phyloP scores from a whole-genome alignment of 768 basidiomycete species.

The Kwoniella sp. region DNA sequence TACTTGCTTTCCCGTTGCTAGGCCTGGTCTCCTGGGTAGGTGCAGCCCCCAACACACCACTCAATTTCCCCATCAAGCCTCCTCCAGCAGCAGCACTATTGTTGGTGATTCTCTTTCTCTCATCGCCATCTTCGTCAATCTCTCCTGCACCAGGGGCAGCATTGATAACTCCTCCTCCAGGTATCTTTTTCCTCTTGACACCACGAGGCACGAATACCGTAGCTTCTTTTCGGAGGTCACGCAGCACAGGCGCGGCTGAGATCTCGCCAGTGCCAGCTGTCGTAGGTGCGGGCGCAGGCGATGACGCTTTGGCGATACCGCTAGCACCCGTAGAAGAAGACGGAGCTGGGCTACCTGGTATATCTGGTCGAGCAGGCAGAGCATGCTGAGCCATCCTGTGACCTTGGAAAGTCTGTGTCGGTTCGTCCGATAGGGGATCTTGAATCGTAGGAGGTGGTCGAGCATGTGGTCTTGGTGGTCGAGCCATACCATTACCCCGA shows the following conservation, averaged over 20 bases:
- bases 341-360: slow-evolving; percentile 5
- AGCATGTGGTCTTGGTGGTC: slow-evolving; percentile 34
- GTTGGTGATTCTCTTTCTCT: slow-evolving; percentile 21
- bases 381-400: slow-evolving; percentile 62
- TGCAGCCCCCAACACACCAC: slow-evolving; percentile 42
- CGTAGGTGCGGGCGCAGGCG: slow-evolving; percentile 56
- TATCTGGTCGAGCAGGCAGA: slow-evolving; percentile 39
- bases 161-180: slow-evolving; percentile 30
- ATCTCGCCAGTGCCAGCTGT: slow-evolving; percentile 64
- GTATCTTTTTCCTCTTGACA: slow-evolving; percentile 70
- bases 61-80: slow-evolving; percentile 50
- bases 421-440: slow-evolving; percentile 73
- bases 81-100: slow-evolving; percentile 15
- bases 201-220: slow-evolving; percentile 85
- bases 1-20: not conserved
- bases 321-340: slow-evolving; percentile 10
- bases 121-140: slow-evolving; percentile 42
- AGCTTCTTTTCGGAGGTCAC: slow-evolving; percentile 92
- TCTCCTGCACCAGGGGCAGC: slow-evolving; percentile 46
- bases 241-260: slow-evolving; percentile 79
- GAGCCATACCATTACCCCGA: not conserved
- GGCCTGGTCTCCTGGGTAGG: not conserved
- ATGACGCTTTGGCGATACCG: slow-evolving; percentile 36
- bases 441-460: slow-evolving; percentile 56
- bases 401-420: slow-evolving; percentile 77